Base-by-base conservation (phyloP, 345 rosid species). In the Clausena lansium region DNA sequence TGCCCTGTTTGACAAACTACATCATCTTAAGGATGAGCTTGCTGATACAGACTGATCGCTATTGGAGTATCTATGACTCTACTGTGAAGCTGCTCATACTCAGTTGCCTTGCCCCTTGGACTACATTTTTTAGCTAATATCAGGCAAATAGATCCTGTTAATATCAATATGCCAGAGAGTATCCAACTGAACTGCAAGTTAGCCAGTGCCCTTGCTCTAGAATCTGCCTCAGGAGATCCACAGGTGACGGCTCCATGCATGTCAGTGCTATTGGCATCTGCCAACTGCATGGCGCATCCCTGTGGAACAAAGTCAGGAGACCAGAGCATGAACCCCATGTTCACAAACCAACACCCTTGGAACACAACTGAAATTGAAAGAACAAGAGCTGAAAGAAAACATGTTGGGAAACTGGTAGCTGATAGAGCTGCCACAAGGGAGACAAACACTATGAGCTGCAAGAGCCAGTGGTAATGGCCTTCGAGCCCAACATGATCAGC, bases 171-270 rank as follows among this genome's bases (percentile, higher is more conserved):
- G 39, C 86, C 91, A 2, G 87, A 80, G 71, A 93, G 85, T 64
- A 91, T 91, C 98, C 98, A 95, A 84, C 98, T 95, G 85, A 93
- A 95, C 83, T 95, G 98, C 84, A 95, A 73, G 82, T 95, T 93
- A 15, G 95, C 94, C 41, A 93, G 83, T 35, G 94, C 94, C 79
- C 88, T 86, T 15, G 98, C 97, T 76, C 97, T 84, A 4, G 60
- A 25, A 71, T 89, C 95, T 30, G 97, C 94, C 30, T 70, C 91
- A 10, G 64, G 77, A 3, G 98, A 88, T 30, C 73, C 82, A 60
- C 98, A 95, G 28, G 80, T 80, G 15, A 93, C 91, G 1, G 94
- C 93, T 62, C 91, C 90, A 33, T 78, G 92, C 79, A 86, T 77
- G 41, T 79, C 58, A 57, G 68, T 70, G 32, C 80, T 61, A 47